Evolutionary conservation across 2,329 filamentous ascomycete genomes (phyloP).

Genomic region (Didymella glomerata): DNA sequence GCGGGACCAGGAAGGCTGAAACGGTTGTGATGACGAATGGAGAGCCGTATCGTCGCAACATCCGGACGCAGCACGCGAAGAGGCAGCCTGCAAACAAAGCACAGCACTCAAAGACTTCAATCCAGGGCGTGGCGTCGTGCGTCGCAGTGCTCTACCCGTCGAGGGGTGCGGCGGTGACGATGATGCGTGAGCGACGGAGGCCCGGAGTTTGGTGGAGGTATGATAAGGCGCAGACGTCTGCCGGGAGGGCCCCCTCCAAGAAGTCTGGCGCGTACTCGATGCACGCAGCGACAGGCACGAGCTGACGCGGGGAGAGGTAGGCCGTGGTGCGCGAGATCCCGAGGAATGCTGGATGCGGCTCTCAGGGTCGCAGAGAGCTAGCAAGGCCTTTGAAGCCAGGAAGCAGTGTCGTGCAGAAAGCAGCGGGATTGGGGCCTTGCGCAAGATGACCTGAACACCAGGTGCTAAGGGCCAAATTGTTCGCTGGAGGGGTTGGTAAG

Average conservation of each 20-base stretch:
- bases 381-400: constrained; percentile 27
- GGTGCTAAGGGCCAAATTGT: constrained; percentile 16
- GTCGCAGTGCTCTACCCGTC: constrained; percentile 31
- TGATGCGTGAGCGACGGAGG: constrained; percentile 37
- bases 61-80: constrained; percentile 39
- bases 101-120: constrained; percentile 4
- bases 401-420: constrained; percentile 36
- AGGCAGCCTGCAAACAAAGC: constrained; percentile 17
- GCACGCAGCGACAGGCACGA: constrained; percentile 41
- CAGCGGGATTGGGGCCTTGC: constrained; percentile 32
- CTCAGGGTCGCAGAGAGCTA: constrained; percentile 31
- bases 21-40: constrained; percentile 48
- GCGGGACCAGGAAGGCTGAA: constrained; percentile 48
- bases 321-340: constrained; percentile 26
- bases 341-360: constrained; percentile 33
- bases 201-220: constrained; percentile 40
- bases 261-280: constrained; percentile 29
- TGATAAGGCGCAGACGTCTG: constrained; percentile 37
- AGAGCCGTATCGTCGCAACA: constrained; percentile 47
- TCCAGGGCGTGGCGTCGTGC: constrained; percentile 2
- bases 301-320: constrained; percentile 33
- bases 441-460: constrained; percentile 17
- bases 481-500: constrained; percentile 33
- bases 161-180: constrained; percentile 28
- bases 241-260: constrained; percentile 32